Percentiles rank a stretch among this genome's conserved stretches.
Conservation (phyloP, 2,329 filamentous ascomycete genomes). For the Knufia petricola region DNA sequence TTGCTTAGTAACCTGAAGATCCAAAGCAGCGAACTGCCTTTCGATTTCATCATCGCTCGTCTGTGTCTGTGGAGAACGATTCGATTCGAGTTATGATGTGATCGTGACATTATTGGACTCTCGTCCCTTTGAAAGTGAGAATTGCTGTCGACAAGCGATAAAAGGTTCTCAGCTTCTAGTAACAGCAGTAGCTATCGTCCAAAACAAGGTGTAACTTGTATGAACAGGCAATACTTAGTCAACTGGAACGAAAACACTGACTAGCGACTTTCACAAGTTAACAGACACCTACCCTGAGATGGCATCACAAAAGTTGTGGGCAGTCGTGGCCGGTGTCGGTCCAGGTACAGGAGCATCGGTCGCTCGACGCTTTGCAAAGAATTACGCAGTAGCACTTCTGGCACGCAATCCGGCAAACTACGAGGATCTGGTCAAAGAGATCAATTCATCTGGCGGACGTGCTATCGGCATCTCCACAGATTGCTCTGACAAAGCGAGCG, state of each 20-base stretch:
- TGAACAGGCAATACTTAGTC: background rate
- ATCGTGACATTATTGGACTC: background rate
- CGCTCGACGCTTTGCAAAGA: slow-evolving; percentile 48
- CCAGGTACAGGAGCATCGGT: slow-evolving; percentile 49
- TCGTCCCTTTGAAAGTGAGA: background rate
- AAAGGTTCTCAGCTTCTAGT: too few relatives aligned
- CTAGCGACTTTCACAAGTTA: slow-evolving; percentile 9
- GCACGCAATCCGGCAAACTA: slow-evolving; percentile 50
- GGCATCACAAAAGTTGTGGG: slow-evolving; percentile 31
- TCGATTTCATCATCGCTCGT: slow-evolving; percentile 5
- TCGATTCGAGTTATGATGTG: slow-evolving; percentile 1
- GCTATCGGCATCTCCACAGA: slow-evolving; percentile 54
- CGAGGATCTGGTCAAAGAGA: slow-evolving; percentile 47
- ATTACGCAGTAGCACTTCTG: slow-evolving; percentile 51
- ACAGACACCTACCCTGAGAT: slow-evolving; percentile 10
- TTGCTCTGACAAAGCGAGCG: slow-evolving; percentile 42
- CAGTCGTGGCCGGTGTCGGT: slow-evolving; percentile 39
- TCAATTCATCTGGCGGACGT: slow-evolving; percentile 48
- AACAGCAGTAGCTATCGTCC: background rate
- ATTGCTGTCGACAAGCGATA: too few relatives aligned
- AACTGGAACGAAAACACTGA: slow-evolving; percentile 11
- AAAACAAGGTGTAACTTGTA: background rate
- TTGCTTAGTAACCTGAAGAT: background rate
- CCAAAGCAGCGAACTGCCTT: slow-evolving; percentile 1
- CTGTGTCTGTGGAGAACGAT: background rate